Evolutionary conservation across 2,329 filamentous ascomycete genomes (phyloP), one percentile per base, ranked within the genome.

Genomic region (Chaetothyriales sp.): DNA sequence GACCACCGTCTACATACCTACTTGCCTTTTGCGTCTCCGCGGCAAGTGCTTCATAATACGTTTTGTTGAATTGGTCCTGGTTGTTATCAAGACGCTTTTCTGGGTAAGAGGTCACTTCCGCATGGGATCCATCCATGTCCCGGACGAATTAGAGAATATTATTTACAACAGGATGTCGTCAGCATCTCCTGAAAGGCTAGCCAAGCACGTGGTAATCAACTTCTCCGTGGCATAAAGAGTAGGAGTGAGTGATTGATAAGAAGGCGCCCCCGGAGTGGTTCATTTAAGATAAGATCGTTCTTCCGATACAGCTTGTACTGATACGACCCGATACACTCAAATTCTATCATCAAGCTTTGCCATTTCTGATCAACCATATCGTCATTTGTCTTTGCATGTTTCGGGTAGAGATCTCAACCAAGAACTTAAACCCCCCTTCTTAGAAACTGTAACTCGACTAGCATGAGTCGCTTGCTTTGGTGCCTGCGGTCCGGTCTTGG

Each of bases 81-180:
- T 5, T 40, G 33, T 40, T 40, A 40, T 40, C 33, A 40, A 40
- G 33, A 40, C 15, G 10, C 15, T 40, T 40, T 15, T 15, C 33
- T 13, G 3, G 10, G 10, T 13, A 13, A 18, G 44, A 20, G 44
- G 13, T 46, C 10, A n/a, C 2, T 28, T 19, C 22, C 22, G 13
- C 19, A 46, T 20, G 22, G 44, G 44, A 10, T 28, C n/a, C n/a
- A 28, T n/a, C 19, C 44, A 10, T n/a, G n/a, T n/a, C 22, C 44
- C 44, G 2, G n/a, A n/a, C 44, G 44, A 46, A 46, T 46, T 10
- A 19, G n/a, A 28, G 18, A 46, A 20, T 10, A 20, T 20, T 13
- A 46, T 46, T 46, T 46, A 10, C 44, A 46, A 46, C n/a, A 46
- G 15, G 18, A 28, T 46, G n/a, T 46, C 44, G 44, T 46, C 44